Evolutionary conservation across 1,139 yeast species (phyloP).

Genomic region (Yamadazyma sp.): DNA sequence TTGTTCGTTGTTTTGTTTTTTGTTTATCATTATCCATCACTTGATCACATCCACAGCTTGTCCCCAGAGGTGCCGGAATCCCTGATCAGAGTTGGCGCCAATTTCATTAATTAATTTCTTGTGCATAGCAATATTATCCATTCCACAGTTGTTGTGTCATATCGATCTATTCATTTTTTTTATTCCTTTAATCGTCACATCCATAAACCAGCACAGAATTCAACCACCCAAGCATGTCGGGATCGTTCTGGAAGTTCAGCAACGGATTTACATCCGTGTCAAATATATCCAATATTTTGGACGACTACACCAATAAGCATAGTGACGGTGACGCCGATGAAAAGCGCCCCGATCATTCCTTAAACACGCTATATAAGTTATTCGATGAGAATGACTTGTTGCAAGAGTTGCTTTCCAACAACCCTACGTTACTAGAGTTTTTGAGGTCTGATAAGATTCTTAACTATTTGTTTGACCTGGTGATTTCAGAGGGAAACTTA

Average conservation of each 20-base stretch:
- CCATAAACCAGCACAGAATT: background rate
- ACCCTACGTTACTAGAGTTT: conserved; percentile 77
- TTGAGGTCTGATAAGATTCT: conserved; percentile 73
- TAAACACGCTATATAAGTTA: conserved; percentile 54
- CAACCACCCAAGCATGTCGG: conserved; percentile 72
- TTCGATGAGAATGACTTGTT: conserved; percentile 84
- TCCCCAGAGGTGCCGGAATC: too few relatives aligned
- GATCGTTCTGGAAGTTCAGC: conserved; percentile 90
- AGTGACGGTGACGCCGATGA: conserved; percentile 1
- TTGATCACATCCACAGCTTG: too few relatives aligned
- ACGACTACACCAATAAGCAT: conserved; percentile 38
- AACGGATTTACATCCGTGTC: conserved; percentile 79
- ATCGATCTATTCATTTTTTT: background rate
- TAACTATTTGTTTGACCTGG: conserved; percentile 63
- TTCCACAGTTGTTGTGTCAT: background rate
- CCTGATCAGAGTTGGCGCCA: too few relatives aligned
- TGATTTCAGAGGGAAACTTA: conserved; percentile 47
- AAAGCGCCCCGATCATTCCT: background rate
- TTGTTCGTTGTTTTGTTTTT: too few relatives aligned
- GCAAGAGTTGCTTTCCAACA: conserved; percentile 81
- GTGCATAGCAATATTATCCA: too few relatives aligned
- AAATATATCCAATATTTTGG: conserved; percentile 71
- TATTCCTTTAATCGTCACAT: background rate
- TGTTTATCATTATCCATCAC: too few relatives aligned
- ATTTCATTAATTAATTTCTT: too few relatives aligned